These are phyloP conservation scores for Podaxis sp. DNA, from an alignment of 768 basidiomycete species.

Conservation along the genomic window DNA sequence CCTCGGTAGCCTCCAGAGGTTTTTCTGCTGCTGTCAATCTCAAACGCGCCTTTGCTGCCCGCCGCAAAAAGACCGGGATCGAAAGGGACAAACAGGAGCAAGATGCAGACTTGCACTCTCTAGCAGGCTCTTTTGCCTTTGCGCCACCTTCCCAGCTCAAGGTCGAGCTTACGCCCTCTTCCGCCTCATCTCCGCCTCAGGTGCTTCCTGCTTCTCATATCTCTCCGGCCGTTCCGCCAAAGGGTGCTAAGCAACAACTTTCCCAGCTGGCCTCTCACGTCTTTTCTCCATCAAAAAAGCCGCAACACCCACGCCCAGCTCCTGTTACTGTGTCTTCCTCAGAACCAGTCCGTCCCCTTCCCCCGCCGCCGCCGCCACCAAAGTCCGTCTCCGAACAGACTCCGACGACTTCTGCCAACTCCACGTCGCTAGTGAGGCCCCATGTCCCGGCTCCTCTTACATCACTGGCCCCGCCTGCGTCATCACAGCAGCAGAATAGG, in stretches of 20 bases:
- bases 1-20: constrained; percentile 27
- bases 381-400: constrained; percentile 27
- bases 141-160: constrained; percentile 16
- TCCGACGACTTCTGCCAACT: background rate
- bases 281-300: constrained; percentile 35
- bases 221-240: constrained; percentile 2
- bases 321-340: constrained; percentile 19
- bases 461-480: background rate
- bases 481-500: constrained; percentile 31
- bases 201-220: constrained; percentile 11
- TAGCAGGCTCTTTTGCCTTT: constrained; percentile 4
- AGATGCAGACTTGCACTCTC: constrained; percentile 1
- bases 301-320: constrained; percentile 18
- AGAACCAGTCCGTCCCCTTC: constrained; percentile 35
- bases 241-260: constrained; percentile 32
- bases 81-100: constrained; percentile 8
- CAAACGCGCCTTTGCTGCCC: constrained; percentile 56
- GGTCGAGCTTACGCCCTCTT: constrained; percentile 21
- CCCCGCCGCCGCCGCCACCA: constrained; percentile 23
- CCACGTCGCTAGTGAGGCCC: constrained; percentile 18
- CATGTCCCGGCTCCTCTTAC: constrained; percentile 19
- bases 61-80: constrained; percentile 61
- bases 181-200: constrained; percentile 22
- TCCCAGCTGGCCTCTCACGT: constrained; percentile 34
- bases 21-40: constrained; percentile 44